Base-by-base conservation (phyloP, 306 rosid genomes). In the Argentina anserina region DNA sequence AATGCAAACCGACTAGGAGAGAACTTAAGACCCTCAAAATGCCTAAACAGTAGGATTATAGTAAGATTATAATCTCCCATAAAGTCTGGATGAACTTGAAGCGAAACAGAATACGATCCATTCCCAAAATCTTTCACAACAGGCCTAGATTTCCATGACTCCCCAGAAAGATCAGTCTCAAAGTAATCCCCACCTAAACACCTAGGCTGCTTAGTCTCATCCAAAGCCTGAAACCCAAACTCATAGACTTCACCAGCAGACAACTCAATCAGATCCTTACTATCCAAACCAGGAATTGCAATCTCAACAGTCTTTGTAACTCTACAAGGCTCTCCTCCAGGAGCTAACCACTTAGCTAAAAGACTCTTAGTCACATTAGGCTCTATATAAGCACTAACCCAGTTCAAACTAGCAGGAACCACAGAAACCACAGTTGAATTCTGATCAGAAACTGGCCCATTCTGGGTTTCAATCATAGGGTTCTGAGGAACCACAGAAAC, bases 151-250 rank as follows among this genome's bases (percentile, higher is more conserved):
- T 90, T 92, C 97, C 97, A 92, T 28, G 84, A 81, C 39, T 86
- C 88, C n/a, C 98, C 98, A 5, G 90, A 83, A 65, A 92, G 96
- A 84, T 92, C 93, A 36, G 91, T 86, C 82, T 92, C 98, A 52
- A 92, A 92, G 83, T 81, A 92, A 79, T 92, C 98, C 69, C 98
- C 98, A 26, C 98, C 98, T 39, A 86, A 83, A 84, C 98, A 92
- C 17, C 91, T 84, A 73, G 90, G 87, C 17, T 76, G 84, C 36
- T 90, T 90, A 17, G 36, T 74, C 78, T 88, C 91, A 79, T 90
- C 93, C 75, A 90, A 46, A 8, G 98, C 87, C 43, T 80, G 90
- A 68, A 92, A 92, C 69, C 39, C 50, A 79, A 90, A 84, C 70
- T 92, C 93, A 56, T 90, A 93, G 40, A 83, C 72, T 47, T 87